These are phyloP conservation scores for Nematodospora anomalae DNA, from an alignment of 1,139 yeast species.

Conservation along the genomic window DNA sequence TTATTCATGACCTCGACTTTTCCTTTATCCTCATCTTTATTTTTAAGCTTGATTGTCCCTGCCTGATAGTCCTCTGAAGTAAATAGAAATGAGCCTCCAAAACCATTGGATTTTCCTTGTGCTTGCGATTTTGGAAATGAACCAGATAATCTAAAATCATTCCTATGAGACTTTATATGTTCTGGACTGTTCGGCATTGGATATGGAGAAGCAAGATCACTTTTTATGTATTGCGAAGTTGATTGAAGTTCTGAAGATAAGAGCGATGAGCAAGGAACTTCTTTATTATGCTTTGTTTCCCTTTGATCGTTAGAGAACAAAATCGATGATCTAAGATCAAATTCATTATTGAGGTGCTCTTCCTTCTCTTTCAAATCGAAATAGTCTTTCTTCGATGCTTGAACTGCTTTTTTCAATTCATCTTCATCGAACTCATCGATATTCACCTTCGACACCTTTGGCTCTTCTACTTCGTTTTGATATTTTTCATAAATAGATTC, in stretches of 20 bases:
- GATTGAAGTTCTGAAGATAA: background rate
- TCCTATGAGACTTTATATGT: background rate
- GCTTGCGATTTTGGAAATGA: background rate
- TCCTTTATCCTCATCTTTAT: background rate
- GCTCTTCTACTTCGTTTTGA: conserved; percentile 6
- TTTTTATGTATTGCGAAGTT: background rate
- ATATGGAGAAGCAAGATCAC: background rate
- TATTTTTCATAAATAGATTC: conserved; percentile 39
- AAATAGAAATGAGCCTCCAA: conserved; percentile 14
- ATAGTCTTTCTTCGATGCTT: conserved; percentile 43
- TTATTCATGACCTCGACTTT: background rate
- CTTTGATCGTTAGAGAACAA: conserved; percentile 12
- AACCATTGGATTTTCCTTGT: conserved; percentile 1
- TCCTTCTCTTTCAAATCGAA: conserved; percentile 22
- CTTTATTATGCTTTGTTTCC: background rate
- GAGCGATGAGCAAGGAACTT: background rate
- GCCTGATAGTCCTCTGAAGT: conserved; percentile 9
- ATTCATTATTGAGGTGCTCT: conserved; percentile 11
- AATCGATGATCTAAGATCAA: conserved; percentile 16
- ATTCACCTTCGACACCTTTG: conserved; percentile 2
- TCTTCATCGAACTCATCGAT: conserved; percentile 23
- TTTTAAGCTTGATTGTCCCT: conserved; percentile 8
- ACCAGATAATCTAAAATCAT: no score
- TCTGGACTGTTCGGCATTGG: background rate
- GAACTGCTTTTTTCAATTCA: conserved; percentile 48